Conservation (phyloP, 1,139 yeast genomes). For the Taphrina populina region DNA sequence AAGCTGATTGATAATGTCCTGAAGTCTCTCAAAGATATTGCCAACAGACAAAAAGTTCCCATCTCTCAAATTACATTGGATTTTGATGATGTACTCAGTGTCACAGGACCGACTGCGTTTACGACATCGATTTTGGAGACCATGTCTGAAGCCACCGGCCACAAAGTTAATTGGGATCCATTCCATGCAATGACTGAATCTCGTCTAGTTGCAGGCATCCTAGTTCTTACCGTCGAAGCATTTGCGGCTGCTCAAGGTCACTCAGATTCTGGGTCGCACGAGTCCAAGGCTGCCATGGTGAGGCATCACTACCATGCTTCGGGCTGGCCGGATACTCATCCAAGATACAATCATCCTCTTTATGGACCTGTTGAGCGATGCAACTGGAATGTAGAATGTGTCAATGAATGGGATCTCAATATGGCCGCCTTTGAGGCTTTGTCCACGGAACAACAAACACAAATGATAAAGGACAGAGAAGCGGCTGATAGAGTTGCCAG, state of each 20-base stretch:
- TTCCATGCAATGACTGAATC: slow-evolving; percentile 32
- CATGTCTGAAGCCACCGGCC: slow-evolving; percentile 24
- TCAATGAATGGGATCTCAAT: slow-evolving; percentile 25
- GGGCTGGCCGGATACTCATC: slow-evolving; percentile 31
- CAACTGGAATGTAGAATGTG: slow-evolving; percentile 30
- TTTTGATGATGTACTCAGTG: slow-evolving; percentile 31
- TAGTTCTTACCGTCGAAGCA: slow-evolving; percentile 29
- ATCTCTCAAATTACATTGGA: slow-evolving; percentile 26
- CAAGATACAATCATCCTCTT: slow-evolving; percentile 28
- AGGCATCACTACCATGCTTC: slow-evolving; percentile 31
- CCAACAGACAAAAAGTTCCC: slow-evolving; percentile 17
- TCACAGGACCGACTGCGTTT: slow-evolving; percentile 30
- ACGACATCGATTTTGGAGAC: slow-evolving; percentile 22
- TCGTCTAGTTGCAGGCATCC: slow-evolving; percentile 26
- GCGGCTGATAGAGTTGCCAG: slow-evolving; percentile 19
- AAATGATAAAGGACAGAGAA: slow-evolving; percentile 15
- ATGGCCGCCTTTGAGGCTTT: slow-evolving; percentile 24
- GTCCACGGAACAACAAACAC: slow-evolving; percentile 23
- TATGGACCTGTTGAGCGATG: slow-evolving; percentile 31
- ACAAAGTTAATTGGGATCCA: slow-evolving; percentile 27
- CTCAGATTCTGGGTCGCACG: slow-evolving; percentile 32
- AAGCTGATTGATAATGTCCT: slow-evolving; percentile 28
- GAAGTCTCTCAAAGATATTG: slow-evolving; percentile 21
- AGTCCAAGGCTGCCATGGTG: slow-evolving; percentile 27
- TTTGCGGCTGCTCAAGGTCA: slow-evolving; percentile 33